Evolutionary conservation across 805 yeast species (phyloP), one percentile per base, ranked within the genome.

Genomic region (Candida nonsorbophila): DNA sequence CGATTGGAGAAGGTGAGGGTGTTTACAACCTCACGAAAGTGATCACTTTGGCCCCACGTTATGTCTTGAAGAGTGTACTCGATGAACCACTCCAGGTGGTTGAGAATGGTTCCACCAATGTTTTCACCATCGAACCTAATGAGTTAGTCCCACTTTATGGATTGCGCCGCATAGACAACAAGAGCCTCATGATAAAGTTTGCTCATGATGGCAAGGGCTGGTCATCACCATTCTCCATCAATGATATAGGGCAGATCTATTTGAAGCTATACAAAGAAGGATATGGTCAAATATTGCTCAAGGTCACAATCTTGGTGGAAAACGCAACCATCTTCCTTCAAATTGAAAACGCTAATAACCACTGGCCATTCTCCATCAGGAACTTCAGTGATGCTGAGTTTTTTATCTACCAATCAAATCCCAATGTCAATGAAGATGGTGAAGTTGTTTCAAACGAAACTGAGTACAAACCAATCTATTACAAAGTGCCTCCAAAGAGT

Each of bases 331-430:
- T 94, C 12, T 88, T 86, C 45, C 70, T 92, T 26, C 80, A 79
- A 40, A 53, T 90, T 20, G 72, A 71, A 23, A 78, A 78, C 47
- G 92, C 94, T 2, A 74, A 75, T 20, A 71, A 77, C 36, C 65
- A 70, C 34, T 92, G 99, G 99, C 99, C 98, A 8, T 92, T 62
- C 50, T 84, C 96, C 0, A 79, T 92, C 23, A 65, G 96, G 37
- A 92, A 92, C 51, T 88, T 86, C 55, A 84, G 92, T 50, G 85
- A 85, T 37, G 59, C 73, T n/a, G 95, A 86, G 42, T 86, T 90
- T 46, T 71, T 78, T 28, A 76, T 94, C 40, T 90, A 81, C 51
- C 98, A 92, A 49, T 72, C 83, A 28, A 84, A 88, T 56, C 95
- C 96, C 2, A 62, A 64, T 34, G 42, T 62, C 8, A 83, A 78